A percentile compares a stretch with the other conserved stretches of the same genome.
These are phyloP conservation scores for Xanthoceras sorbifolium DNA, from an alignment of 345 rosid species.

Conservation along the genomic window DNA sequence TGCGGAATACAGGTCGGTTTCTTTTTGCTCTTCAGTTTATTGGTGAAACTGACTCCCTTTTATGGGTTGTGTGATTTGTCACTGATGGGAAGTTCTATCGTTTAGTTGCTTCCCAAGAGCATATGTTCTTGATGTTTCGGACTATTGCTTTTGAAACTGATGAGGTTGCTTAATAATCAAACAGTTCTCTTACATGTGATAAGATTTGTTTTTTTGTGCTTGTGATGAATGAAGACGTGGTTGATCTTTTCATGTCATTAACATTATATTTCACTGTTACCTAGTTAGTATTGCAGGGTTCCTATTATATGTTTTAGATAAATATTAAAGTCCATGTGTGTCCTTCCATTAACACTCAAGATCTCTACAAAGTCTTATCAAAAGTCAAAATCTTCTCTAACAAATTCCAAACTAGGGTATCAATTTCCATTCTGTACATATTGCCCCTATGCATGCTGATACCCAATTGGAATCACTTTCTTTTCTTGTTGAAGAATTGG, in stretches of 20 bases:
- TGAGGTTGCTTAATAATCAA: neutral
- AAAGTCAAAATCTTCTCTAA: neutral
- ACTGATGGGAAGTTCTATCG: neutral
- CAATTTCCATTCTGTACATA: neutral
- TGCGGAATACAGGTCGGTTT: conserved; percentile 82
- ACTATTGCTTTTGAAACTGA: neutral
- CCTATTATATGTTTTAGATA: neutral
- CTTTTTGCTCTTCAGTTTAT: conserved; percentile 1
- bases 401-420: neutral
- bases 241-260: too few species aligned
- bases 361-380: neutral
- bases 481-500: conserved; percentile 1
- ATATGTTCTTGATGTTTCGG: neutral
- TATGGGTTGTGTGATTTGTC: neutral
- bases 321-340: neutral
- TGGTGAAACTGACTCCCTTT: neutral
- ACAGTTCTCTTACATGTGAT: neutral
- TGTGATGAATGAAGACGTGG: neutral
- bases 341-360: conserved; percentile 2
- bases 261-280: neutral
- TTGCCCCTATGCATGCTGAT: neutral
- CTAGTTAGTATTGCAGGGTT: neutral
- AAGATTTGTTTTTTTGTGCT: neutral
- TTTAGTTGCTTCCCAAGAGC: neutral
- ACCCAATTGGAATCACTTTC: neutral